Evolutionary conservation across 1,284 basidiomycete genomes (phyloP), one percentile per base, ranked within the genome.

Genomic region (Papiliotrema laurentii): DNA sequence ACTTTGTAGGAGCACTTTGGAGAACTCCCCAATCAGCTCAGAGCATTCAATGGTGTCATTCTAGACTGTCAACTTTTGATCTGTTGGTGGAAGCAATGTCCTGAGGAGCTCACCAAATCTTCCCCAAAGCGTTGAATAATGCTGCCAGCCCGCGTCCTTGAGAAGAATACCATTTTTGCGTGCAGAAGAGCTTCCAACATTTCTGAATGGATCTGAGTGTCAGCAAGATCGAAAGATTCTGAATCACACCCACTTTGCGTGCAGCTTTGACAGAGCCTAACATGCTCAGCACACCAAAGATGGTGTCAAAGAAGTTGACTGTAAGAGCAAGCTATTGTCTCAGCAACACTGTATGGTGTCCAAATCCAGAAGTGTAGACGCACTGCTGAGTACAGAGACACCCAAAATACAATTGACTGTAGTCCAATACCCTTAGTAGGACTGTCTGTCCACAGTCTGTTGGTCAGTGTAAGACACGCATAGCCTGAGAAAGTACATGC

Each of bases 41-140:
- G 56, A 61, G 25, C 54, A 60, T 26, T 51, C 48, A 1, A 57
- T 41, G 4, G 53, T 44, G 31, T 58, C 55, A 25, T 51, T 45
- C 58, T 41, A 19, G 34, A 16, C 16, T 35, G 5, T n/a, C 1
- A 7, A 22, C 36, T 16, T 41, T 13, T 45, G 18, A 42, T 27
- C 50, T 22, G 18, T 25, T 37, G n/a, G n/a, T n/a, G 10, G 10
- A n/a, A 2, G 4, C 24, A 22, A 19, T 43, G 19, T 33, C 14
- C 13, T 36, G 11, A n/a, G 5, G 25, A 10, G 3, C 2, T 50
- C 13, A 67, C 64, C 31, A 68, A 47, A 40, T 68, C 63, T 40
- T 43, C 43, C 0, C 63, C 60, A 28, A 68, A 65, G 21, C 65
- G 51, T 42, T 68, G 65, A 4, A 68, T 49, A 43, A 68, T 64